Percentiles rank a stretch among this genome's conserved stretches.
Conservation (phyloP, 257 asterid species). For the Forsythia suspensa region DNA sequence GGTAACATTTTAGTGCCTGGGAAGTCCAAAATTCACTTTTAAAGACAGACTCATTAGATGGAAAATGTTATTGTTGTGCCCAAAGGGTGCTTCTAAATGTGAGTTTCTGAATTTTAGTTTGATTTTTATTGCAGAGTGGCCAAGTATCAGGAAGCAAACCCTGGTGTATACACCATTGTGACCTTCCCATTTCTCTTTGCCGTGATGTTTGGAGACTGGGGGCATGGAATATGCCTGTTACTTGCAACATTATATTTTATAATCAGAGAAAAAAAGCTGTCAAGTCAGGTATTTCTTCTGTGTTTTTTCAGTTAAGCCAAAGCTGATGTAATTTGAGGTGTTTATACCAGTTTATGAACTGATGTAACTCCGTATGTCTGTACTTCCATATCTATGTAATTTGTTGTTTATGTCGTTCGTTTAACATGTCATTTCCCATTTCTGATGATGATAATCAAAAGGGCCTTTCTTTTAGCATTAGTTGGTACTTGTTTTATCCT, state of each 20-base stretch:
- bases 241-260: slow-evolving; percentile 69
- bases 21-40: not conserved
- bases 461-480: not conserved
- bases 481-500: not conserved
- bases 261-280: slow-evolving; percentile 69
- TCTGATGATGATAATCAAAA: not conserved
- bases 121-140: slow-evolving; percentile 74
- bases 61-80: slow-evolving; percentile 11
- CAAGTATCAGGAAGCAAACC: slow-evolving; percentile 99
- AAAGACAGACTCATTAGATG: slow-evolving; percentile 5
- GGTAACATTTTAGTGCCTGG: not conserved
- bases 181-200: slow-evolving; percentile 99
- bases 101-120: slow-evolving; percentile 18
- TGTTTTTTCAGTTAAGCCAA: not conserved
- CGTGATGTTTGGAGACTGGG: slow-evolving; percentile 99
- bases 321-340: not conserved
- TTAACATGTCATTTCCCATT: not conserved
- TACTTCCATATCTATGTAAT: slow-evolving; percentile 3
- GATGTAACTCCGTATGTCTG: slow-evolving; percentile 9
- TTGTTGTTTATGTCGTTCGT: not conserved
- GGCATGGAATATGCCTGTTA: slow-evolving; percentile 97
- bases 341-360: not conserved
- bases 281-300: slow-evolving; percentile 66
- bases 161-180: slow-evolving; percentile 94
- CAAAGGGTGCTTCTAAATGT: not conserved